Conservation (phyloP, 2,329 filamentous ascomycete species). For the Purpureocillium takamizusanense region DNA sequence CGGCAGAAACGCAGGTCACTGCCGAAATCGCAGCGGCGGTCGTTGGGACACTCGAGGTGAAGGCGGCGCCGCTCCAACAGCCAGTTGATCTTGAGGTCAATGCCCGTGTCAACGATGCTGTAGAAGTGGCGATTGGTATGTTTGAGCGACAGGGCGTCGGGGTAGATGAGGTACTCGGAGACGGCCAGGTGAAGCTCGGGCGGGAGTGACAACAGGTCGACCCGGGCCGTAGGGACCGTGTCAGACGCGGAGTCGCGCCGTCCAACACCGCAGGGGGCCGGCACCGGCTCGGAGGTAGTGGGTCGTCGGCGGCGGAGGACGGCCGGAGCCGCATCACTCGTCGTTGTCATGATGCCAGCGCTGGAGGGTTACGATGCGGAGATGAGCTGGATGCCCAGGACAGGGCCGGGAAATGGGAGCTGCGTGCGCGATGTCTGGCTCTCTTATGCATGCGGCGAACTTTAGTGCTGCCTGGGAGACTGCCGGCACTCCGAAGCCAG, state of each 20-base stretch:
- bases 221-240: neutral
- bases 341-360: too few species aligned
- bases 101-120: slow-evolving; percentile 53
- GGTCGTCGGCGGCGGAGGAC: too few species aligned
- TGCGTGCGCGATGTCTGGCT: too few species aligned
- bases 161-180: slow-evolving; percentile 52
- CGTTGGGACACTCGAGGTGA: slow-evolving; percentile 57
- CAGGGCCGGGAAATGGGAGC: too few species aligned
- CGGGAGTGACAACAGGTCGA: slow-evolving; percentile 33
- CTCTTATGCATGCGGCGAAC: too few species aligned
- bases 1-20: slow-evolving; percentile 53
- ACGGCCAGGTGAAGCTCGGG: slow-evolving; percentile 60
- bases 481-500: too few species aligned
- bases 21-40: slow-evolving; percentile 45
- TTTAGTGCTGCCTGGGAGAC: too few species aligned
- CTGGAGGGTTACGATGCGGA: too few species aligned
- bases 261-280: neutral
- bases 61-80: slow-evolving; percentile 53
- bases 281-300: too few species aligned
- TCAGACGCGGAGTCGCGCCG: neutral
- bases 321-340: too few species aligned
- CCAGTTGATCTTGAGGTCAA: slow-evolving; percentile 60
- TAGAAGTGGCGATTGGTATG: slow-evolving; percentile 58
- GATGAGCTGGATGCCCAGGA: too few species aligned
- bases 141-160: slow-evolving; percentile 62